Evolutionary conservation across 176 grass and related monocot genomes (phyloP).

Genomic region (Paspalum vaginatum): DNA sequence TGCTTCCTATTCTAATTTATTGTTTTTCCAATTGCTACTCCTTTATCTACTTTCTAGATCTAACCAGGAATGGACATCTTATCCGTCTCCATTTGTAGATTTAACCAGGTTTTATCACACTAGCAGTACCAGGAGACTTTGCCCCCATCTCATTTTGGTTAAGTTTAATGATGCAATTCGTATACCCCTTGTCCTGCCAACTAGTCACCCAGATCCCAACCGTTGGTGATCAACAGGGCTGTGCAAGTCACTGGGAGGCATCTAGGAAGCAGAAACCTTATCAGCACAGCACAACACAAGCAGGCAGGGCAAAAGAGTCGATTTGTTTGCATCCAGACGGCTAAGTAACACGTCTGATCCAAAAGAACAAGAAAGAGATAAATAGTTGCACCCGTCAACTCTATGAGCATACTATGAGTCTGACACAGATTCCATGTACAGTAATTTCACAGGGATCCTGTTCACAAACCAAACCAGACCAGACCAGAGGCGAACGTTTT

Average conservation of each 20-base stretch:
- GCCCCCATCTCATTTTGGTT: neutral
- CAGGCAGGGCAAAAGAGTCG: neutral
- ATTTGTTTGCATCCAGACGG: slow-evolving; percentile 14
- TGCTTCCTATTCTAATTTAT: neutral
- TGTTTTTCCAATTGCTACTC: neutral
- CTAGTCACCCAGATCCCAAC: neutral
- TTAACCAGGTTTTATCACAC: neutral
- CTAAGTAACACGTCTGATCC: slow-evolving; percentile 3
- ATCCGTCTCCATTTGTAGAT: neutral
- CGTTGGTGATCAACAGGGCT: neutral
- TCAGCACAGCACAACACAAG: neutral
- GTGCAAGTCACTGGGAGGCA: neutral
- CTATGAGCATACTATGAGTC: slow-evolving; percentile 4
- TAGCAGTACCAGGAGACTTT: neutral
- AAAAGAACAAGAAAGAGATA: neutral
- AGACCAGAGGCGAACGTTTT: neutral
- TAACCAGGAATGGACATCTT: neutral
- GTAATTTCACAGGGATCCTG: neutral
- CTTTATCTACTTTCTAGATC: neutral
- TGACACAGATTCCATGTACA: neutral
- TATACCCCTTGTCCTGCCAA: neutral
- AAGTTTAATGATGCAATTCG: neutral
- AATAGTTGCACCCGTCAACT: neutral
- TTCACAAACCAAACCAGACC: too few species aligned
- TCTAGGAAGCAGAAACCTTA: neutral